Evolutionary conservation across 1,284 basidiomycete genomes (phyloP), one percentile per base, ranked within the genome.

Genomic region (Pseudozyma hubeiensis): DNA sequence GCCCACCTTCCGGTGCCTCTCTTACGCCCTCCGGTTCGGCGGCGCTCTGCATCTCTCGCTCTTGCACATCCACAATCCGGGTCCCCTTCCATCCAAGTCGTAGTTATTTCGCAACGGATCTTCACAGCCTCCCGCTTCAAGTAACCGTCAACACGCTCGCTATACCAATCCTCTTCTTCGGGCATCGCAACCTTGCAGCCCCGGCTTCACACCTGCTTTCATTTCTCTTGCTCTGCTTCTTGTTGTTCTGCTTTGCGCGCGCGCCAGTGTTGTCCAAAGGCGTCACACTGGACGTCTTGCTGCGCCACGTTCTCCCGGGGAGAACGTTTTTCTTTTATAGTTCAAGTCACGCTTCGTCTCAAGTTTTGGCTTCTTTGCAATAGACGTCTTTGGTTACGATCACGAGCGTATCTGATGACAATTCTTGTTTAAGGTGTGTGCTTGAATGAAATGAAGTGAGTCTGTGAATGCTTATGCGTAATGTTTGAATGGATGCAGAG

Each of bases 261-360:
- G 19, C 43, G 43, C 13, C 24, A 8, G 43, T 16, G 39, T 41
- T 16, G 2, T n/a, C 11, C 39, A 33, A 33, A 7, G 30, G 8
- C 4, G 24, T 31, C 10, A 33, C 30, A 29, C 29, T 33, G 7
- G 14, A 5, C n/a, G 17, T 24, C 17, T 47, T 24, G 49, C 49
- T 50, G 35, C 49, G 49, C 49, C 35, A 50, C 49, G 49, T 40
- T 39, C 49, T 40, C 49, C 35, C 30, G 49, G 37, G 49, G 49
- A 39, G 49, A 29, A 39, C 37, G 35, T 50, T 10, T 24, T 40
- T 39, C 30, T 39, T 50, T 50, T 24, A 24, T 24, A 24, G 24
- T 24, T 24, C 24, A 24, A 24, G 24, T 24, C 4, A 37, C 14
- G 35, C 35, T 9, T 14, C 35, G 10, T 37, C 35, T n/a, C n/a